A percentile compares a stretch with the other conserved stretches of the same genome.
These are phyloP conservation scores for Smallanthus sonchifolius DNA, from an alignment of 129 eudicot species.

Conservation along the genomic window DNA sequence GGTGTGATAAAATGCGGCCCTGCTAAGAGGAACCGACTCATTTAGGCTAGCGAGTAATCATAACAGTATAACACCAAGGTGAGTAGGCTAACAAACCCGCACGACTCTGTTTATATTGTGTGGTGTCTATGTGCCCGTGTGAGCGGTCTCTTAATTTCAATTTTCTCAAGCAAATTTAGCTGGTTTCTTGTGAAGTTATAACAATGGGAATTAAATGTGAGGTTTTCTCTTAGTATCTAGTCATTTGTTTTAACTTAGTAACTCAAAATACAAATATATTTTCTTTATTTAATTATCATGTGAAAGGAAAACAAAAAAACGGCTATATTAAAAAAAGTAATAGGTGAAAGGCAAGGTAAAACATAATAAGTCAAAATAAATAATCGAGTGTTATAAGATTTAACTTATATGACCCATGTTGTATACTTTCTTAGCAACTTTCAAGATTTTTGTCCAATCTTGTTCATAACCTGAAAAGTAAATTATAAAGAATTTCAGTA, in stretches of 20 bases:
- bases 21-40: neutral
- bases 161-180: too few relatives aligned
- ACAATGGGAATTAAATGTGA: too few relatives aligned
- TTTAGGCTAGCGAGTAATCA: neutral
- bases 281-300: neutral
- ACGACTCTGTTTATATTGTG: neutral
- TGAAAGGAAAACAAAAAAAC: neutral
- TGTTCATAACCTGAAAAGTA: too few relatives aligned
- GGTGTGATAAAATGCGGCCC: neutral
- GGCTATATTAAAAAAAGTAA: neutral
- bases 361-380: neutral
- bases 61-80: too few relatives aligned
- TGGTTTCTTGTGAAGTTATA: too few relatives aligned
- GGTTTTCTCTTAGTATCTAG: neutral
- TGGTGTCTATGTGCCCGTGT: neutral
- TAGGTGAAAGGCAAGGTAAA: neutral
- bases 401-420: too few relatives aligned
- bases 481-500: too few relatives aligned
- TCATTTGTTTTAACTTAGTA: neutral
- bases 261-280: neutral
- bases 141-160: too few relatives aligned
- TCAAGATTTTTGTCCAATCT: too few relatives aligned
- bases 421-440: too few relatives aligned
- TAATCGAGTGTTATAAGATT: too few relatives aligned
- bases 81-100: neutral